Conservation (phyloP, 169 alveolate genomes). For the Cyclospora cayetanensis region DNA sequence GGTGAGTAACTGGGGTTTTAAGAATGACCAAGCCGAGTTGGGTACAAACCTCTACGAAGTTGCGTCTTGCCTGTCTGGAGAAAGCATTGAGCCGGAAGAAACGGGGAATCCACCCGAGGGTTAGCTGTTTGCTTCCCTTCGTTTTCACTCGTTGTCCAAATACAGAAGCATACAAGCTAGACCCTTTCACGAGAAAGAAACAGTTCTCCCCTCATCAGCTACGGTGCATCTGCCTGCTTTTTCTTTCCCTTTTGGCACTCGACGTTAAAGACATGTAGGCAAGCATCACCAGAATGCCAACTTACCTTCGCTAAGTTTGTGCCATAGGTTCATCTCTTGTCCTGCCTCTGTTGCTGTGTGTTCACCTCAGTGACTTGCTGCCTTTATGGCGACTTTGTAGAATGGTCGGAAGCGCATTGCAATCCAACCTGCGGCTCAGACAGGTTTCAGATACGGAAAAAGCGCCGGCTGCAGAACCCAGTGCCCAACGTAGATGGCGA, state of each 20-base stretch:
- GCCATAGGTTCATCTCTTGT: no score
- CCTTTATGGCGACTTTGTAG: slow-evolving; percentile 45
- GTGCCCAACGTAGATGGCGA: neutral
- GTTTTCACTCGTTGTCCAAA: neutral
- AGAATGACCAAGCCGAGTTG: neutral
- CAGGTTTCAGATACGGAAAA: slow-evolving; percentile 21
- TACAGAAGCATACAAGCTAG: neutral
- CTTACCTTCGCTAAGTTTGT: no score
- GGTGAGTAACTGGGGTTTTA: slow-evolving; percentile 16
- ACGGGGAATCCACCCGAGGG: no score
- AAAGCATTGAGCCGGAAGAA: neutral
- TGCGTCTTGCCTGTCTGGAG: neutral
- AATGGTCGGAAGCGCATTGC: slow-evolving; percentile 54
- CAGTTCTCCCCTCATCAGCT: no score
- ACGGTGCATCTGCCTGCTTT: no score
- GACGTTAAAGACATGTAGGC: no score
- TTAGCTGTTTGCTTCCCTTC: no score
- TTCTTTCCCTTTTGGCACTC: no score
- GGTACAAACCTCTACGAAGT: neutral
- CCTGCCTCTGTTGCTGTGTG: neutral
- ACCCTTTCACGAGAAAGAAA: no score
- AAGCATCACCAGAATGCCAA: no score
- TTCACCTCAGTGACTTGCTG: slow-evolving; percentile 67
- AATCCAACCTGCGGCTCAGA: slow-evolving; percentile 31
- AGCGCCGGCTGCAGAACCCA: slow-evolving; percentile 31